Evolutionary conservation across 2,329 filamentous ascomycete species (phyloP).

Genomic region (Fusarium tricinctum): DNA sequence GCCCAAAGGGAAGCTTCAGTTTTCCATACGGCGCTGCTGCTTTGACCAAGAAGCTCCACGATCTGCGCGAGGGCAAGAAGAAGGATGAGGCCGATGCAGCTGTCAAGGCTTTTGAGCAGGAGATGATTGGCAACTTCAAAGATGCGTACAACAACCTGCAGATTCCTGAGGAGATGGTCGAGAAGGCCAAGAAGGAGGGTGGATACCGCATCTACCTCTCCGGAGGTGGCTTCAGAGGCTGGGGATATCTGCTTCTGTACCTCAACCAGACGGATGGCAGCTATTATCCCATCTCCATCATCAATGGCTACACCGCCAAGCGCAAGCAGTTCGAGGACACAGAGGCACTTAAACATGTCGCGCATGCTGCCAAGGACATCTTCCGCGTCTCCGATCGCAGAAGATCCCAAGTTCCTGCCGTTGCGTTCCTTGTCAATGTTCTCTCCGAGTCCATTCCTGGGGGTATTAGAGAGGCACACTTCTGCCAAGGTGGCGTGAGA

Average conservation of each 20-base stretch:
- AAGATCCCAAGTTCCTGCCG: constrained; percentile 75
- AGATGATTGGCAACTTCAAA: constrained; percentile 67
- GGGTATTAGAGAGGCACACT: constrained; percentile 72
- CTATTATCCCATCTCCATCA: constrained; percentile 78
- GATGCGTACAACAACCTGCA: constrained; percentile 66
- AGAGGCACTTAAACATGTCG: constrained; percentile 53
- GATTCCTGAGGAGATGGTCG: constrained; percentile 65
- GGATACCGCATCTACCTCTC: constrained; percentile 75
- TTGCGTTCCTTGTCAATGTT: constrained; percentile 75
- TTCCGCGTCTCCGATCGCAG: constrained; percentile 77
- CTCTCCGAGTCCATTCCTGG: constrained; percentile 71
- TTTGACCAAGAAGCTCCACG: constrained; percentile 67
- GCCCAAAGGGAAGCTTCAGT: constrained; percentile 70
- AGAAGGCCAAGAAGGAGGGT: constrained; percentile 59
- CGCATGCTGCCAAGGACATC: constrained; percentile 54
- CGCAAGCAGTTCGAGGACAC: constrained; percentile 67
- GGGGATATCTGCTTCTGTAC: constrained; percentile 74
- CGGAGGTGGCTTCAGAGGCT: constrained; percentile 78
- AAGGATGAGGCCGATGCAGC: constrained; percentile 59
- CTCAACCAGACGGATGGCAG: constrained; percentile 70
- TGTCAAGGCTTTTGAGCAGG: constrained; percentile 60
- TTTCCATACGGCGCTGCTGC: constrained; percentile 80
- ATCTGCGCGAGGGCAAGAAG: constrained; percentile 56
- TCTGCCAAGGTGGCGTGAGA: constrained; percentile 79
- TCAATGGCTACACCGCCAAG: constrained; percentile 74